Base-by-base conservation (phyloP, 2,329 filamentous ascomycete genomes). In the Fusarium duplospermum region DNA sequence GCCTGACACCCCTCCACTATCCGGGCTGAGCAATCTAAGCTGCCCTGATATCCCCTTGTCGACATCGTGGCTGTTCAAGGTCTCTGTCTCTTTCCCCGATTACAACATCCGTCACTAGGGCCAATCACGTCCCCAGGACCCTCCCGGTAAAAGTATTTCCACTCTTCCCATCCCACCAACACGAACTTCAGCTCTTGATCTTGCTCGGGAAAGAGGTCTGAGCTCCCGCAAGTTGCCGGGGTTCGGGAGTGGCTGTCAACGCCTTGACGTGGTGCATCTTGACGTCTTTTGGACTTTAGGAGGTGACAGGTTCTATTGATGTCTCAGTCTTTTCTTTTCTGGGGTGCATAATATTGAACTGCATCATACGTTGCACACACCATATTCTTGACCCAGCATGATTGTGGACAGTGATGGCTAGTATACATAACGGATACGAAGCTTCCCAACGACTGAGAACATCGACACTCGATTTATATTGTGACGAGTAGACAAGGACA, bases 11-110 rank as follows among this genome's bases (percentile, higher is more conserved):
- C 31, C 36, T 38, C 57, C 57, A 60, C 57, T 60, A 60, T 60
- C 36, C 57, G 38, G 57, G 57, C 57, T 60, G 57, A 60, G 57
- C 57, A 60, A 60, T 60, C 57, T 42, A 60, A 31, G 18, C 36
- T 42, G 24, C 36, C 57, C 18, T 58, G 31, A 38, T 38, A 40
- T 22, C 57, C 36, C 36, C 57, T 42, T 27, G 24, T 20, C 35
- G 24, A 24, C 35, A 31, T 40, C 38, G 57, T 60, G 57, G 57
- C 57, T 60, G 57, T 45, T 60, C 36, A 42, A 13, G 22, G 31
- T 20, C 57, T 31, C 31, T 11, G 24, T 40, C 24, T 36, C 36
- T 60, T 24, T 29, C 35, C 57, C 57, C 36, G 22, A 60, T 38
- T 29, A 60, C 57, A 40, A 60, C 57, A n/a, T 18, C 35, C 18